A percentile compares a stretch with the other conserved stretches of the same genome.
phyloP scores from a whole-genome alignment of 2,329 filamentous ascomycete genomes.

The Daldinia sp. region DNA sequence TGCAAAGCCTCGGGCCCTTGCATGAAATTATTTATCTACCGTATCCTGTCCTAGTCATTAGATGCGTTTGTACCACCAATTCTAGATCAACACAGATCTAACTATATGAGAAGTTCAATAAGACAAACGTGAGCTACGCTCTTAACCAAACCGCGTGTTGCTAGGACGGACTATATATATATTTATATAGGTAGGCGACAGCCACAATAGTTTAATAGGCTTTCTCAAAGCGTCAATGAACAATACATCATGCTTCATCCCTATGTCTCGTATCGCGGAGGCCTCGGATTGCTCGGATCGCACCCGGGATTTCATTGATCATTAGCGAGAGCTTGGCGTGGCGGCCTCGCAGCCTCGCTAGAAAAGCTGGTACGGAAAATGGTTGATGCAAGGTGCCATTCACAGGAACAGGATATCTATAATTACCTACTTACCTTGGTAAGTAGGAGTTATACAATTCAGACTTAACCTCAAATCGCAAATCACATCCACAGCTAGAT shows the following conservation, averaged over 20 bases:
- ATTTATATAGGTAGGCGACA: too few species aligned
- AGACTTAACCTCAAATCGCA: background rate
- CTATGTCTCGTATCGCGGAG: background rate
- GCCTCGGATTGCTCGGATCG: constrained; percentile 20
- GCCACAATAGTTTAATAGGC: too few species aligned
- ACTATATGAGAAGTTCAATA: background rate
- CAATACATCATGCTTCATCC: background rate
- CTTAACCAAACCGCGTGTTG: background rate
- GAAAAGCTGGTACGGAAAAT: background rate
- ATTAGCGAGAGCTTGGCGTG: constrained; percentile 21
- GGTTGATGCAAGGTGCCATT: constrained; percentile 5
- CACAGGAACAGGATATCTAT: background rate
- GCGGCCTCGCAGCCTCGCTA: constrained; percentile 10
- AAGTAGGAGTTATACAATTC: too few species aligned
- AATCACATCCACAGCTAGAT: too few species aligned
- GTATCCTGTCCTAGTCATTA: background rate
- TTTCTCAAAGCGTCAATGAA: too few species aligned
- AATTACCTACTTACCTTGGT: too few species aligned
- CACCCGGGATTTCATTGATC: background rate
- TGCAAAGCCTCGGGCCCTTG: constrained; percentile 21
- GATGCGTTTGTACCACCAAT: constrained; percentile 4
- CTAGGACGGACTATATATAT: too few species aligned
- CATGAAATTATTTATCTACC: constrained; percentile 5
- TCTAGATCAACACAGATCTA: background rate
- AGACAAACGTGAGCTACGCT: background rate